phyloP scores from a whole-genome alignment of 1,284 basidiomycete genomes.

The Leccinum subrobustum region DNA sequence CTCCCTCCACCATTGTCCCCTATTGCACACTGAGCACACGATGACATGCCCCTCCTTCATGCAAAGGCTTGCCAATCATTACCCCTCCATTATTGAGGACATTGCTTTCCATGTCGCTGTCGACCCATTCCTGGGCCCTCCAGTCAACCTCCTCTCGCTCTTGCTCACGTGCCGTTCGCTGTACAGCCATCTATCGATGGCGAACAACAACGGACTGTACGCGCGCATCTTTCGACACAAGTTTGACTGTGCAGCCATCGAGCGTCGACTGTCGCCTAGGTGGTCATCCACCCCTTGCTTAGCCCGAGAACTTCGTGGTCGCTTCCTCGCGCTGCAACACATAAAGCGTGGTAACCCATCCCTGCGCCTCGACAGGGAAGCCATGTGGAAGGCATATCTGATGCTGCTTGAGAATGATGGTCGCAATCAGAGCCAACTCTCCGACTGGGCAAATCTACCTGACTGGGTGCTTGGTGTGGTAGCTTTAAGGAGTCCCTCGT shows the following conservation, averaged over 20 bases:
- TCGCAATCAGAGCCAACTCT: slow-evolving; percentile 56
- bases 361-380: slow-evolving; percentile 30
- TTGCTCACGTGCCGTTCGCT: slow-evolving; percentile 50
- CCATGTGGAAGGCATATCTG: slow-evolving; percentile 62
- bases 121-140: slow-evolving; percentile 41
- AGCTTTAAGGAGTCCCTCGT: slow-evolving; percentile 14
- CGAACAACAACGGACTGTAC: slow-evolving; percentile 51
- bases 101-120: slow-evolving; percentile 40
- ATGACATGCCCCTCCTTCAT: slow-evolving; percentile 10
- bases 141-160: slow-evolving; percentile 42
- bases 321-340: slow-evolving; percentile 38
- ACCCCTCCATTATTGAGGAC: slow-evolving; percentile 36
- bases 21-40: not conserved
- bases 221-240: slow-evolving; percentile 57
- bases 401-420: slow-evolving; percentile 74
- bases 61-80: slow-evolving; percentile 24
- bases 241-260: slow-evolving; percentile 59
- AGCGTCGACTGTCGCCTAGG: slow-evolving; percentile 47
- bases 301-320: slow-evolving; percentile 40
- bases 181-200: slow-evolving; percentile 37
- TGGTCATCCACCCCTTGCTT: slow-evolving; percentile 39
- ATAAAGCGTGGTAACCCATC: slow-evolving; percentile 31
- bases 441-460: slow-evolving; percentile 39
- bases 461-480: slow-evolving; percentile 29
- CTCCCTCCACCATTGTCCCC: not conserved